Conservation (phyloP, 2,329 filamentous ascomycete species). For the Volutella citrinella region DNA sequence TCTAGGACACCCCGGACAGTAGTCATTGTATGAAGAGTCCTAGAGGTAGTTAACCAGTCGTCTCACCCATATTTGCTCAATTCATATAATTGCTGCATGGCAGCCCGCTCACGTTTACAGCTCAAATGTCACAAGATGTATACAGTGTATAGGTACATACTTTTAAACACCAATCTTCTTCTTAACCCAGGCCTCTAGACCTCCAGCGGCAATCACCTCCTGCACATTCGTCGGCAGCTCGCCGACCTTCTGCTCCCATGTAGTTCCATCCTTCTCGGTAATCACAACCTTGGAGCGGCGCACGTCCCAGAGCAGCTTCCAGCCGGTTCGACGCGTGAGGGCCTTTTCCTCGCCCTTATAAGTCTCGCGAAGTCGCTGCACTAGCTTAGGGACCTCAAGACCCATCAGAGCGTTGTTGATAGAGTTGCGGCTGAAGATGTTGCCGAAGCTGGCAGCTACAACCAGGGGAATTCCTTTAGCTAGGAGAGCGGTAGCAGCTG, state of each 20-base stretch:
- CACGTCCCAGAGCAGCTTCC: constrained; percentile 80
- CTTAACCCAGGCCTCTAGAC: constrained; percentile 79
- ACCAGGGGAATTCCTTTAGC: constrained; percentile 79
- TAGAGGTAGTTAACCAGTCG: too few relatives aligned
- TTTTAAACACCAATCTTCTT: constrained; percentile 47
- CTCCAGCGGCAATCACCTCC: constrained; percentile 73
- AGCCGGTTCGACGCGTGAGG: constrained; percentile 59
- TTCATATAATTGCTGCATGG: too few relatives aligned
- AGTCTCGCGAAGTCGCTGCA: constrained; percentile 61
- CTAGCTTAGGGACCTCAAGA: constrained; percentile 65
- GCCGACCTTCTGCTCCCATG: constrained; percentile 76
- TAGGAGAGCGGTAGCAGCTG: constrained; percentile 78
- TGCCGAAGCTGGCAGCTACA: constrained; percentile 76
- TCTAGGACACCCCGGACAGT: too few relatives aligned
- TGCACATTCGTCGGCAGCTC: constrained; percentile 82
- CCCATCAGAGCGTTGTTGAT: constrained; percentile 79
- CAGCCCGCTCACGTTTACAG: too few relatives aligned
- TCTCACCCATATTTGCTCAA: too few relatives aligned
- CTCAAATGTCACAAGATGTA: too few relatives aligned
- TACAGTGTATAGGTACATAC: too few relatives aligned
- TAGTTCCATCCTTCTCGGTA: constrained; percentile 62
- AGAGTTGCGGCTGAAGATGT: constrained; percentile 76
- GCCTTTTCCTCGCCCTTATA: constrained; percentile 44
- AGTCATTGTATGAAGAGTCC: too few relatives aligned
- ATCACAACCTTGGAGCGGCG: constrained; percentile 67